Evolutionary conservation across 495 filamentous ascomycete species (phyloP), one percentile per base, ranked within the genome.

Genomic region (Tuber umbilicatum): DNA sequence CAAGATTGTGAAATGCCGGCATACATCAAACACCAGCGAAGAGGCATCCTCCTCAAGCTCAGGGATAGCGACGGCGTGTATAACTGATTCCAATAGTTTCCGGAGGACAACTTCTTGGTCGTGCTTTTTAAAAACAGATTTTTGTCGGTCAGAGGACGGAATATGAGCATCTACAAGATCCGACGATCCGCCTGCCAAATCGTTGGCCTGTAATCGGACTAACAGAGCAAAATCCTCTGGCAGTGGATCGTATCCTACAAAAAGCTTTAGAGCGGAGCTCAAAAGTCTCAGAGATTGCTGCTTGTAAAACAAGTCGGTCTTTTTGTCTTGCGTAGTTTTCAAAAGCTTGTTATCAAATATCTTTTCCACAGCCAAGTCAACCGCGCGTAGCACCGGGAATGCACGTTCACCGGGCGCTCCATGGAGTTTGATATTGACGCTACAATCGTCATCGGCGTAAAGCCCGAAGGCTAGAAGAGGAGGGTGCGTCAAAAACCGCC

Each of bases 401-500:
- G 94, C 89, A 55, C 94, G 86, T 78, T 97, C 94, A 78, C 90
- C 89, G 77, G 91, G 91, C 4, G 94, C 93, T 0, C 96, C 95
- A 70, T 94, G 92, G 5, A 99, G 87, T 68, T 91, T 90, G 74
- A 99, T 86, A 76, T 98, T 94, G 71, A 97, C 90, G 80, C 92
- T 95, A 0, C 91, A 87, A 69, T 87, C 84, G 79, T 97, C 96
- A 83, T 98, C 96, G 7, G 93, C 89, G 79, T 90, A 98, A 73
- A 91, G 86, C 81, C 93, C 89, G 83, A 91, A 98, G 0, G 88
- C 87, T 10, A 99, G 88, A 45, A 89, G 88, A 1, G 93, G 91
- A 14, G 94, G 91, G 70, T 93, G 91, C 27, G 91, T 97, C 84
- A 97, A 89, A 84, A 97, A 99, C 81, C 94, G 96, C 17, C 96